Base-by-base conservation (phyloP, 1,284 basidiomycete species). In the Puccinia coronata region DNA sequence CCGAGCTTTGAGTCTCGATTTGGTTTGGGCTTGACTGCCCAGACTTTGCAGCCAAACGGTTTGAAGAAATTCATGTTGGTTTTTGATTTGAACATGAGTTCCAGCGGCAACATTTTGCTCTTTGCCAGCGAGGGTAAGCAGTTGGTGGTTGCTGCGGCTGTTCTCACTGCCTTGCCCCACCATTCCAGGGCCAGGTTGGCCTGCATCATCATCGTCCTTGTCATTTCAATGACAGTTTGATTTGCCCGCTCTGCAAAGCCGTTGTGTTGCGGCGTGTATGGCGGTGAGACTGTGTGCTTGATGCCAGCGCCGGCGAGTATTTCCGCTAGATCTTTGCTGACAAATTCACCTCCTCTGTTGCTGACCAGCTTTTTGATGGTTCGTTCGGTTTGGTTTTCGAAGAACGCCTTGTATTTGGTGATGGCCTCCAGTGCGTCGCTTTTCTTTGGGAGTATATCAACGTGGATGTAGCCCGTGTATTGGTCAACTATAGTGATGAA, bases 221-320 rank as follows among this genome's bases (percentile, higher is more conserved):
- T 53, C 34, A 53, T 73, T 14, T 73, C 31, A 28, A 53, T n/a
- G 34, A 57, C 20, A 2, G 71, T 73, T 39, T 36, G 2, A 57
- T 73, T 73, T 3, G 53, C 47, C 12, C 51, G 25, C n/a, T 73
- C 71, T 2, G 71, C 47, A 1, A 57, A 34, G 2, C 71, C 71
- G 31, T 73, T 73, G 49, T 73, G 20, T 39, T 73, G 43, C 4
- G 47, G 71, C 2, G 47, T 57, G 34, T 75, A 75, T 25, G 72
- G 72, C 18, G 47, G 70, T 36, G 34, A 51, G 2, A 72, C 49
- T 8, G 2, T 53, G 34, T 72, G 70, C 8, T 31, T 4, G 18
- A 72, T 72, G 18, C 43, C 70, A 2, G 2, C 18, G 5, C 9
- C 2, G 1, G 34, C 39, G 2, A 72, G 47, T 2, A 23, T 8